phyloP scores from a whole-genome alignment of 2,329 filamentous ascomycete species.

The Periconia digitata region DNA sequence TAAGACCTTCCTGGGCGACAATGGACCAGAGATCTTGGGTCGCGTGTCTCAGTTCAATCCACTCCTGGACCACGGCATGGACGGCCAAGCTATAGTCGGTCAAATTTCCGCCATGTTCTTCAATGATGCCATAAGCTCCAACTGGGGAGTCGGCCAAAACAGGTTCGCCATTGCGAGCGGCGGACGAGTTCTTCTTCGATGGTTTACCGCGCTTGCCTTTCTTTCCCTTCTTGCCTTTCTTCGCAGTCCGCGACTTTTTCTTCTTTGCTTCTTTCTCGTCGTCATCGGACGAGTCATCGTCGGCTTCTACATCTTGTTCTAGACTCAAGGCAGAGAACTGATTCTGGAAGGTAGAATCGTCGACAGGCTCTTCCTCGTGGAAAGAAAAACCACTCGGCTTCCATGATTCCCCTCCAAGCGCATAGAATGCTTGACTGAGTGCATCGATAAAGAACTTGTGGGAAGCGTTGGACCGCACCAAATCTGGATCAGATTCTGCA shows the following conservation, averaged over 20 bases:
- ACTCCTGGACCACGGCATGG: constrained; percentile 27
- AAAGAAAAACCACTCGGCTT: constrained; percentile 9
- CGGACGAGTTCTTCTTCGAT: constrained; percentile 26
- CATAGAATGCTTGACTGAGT: constrained; percentile 41
- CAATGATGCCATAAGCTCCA: background rate
- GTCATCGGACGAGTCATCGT: constrained; percentile 4
- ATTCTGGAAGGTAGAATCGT: constrained; percentile 14
- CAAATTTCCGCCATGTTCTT: background rate
- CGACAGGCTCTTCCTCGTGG: constrained; percentile 13
- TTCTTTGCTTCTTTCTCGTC: background rate
- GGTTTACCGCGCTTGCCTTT: constrained; percentile 27
- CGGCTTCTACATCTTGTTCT: constrained; percentile 3
- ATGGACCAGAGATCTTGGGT: constrained; percentile 48
- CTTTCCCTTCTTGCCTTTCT: constrained; percentile 29
- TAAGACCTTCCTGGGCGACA: constrained; percentile 49
- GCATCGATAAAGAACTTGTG: constrained; percentile 51
- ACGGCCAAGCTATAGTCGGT: background rate
- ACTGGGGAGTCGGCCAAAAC: background rate
- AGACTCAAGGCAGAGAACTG: constrained; percentile 15
- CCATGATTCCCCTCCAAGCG: constrained; percentile 39
- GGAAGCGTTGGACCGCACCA: constrained; percentile 42
- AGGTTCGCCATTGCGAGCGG: background rate
- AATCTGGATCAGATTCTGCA: constrained; percentile 37
- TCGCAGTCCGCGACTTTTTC: constrained; percentile 21
- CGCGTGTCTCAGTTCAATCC: constrained; percentile 43